These are phyloP conservation scores for Amylocarpus encephaloides DNA, from an alignment of 2,329 filamentous ascomycete species.

Conservation along the genomic window DNA sequence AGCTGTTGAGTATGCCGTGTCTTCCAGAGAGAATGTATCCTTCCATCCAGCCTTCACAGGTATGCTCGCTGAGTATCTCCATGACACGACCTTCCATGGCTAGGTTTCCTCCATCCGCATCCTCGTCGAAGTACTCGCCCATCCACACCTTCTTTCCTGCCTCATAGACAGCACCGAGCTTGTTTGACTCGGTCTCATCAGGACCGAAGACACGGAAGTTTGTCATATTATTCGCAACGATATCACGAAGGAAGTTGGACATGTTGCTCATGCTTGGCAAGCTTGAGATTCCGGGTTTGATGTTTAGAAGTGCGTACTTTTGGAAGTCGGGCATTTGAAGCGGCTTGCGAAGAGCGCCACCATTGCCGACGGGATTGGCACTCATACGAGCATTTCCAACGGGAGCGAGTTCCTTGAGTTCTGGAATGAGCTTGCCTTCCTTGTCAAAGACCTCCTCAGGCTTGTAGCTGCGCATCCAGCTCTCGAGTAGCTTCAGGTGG, in stretches of 20 bases:
- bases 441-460: constrained; percentile 65
- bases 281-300: constrained; percentile 50
- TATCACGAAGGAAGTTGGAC: constrained; percentile 59
- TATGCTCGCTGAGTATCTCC: constrained; percentile 81
- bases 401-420: constrained; percentile 60
- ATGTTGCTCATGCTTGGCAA: constrained; percentile 65
- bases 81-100: constrained; percentile 64
- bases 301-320: constrained; percentile 57
- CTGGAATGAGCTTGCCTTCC: constrained; percentile 54
- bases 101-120: constrained; percentile 67
- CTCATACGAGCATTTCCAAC: constrained; percentile 64
- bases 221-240: constrained; percentile 56
- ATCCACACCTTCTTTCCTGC: constrained; percentile 76
- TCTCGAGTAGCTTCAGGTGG: constrained; percentile 62
- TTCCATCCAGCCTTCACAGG: constrained; percentile 73
- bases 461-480: constrained; percentile 72
- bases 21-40: constrained; percentile 70
- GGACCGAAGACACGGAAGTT: constrained; percentile 74
- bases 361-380: constrained; percentile 70
- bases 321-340: constrained; percentile 65
- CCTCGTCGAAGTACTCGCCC: constrained; percentile 71
- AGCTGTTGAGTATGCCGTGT: constrained; percentile 72
- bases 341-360: constrained; percentile 60
- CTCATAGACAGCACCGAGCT: constrained; percentile 64
- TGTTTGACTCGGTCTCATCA: constrained; percentile 78